Conservation (phyloP, 345 rosid genomes). For the Arabidopsis arenosa region DNA sequence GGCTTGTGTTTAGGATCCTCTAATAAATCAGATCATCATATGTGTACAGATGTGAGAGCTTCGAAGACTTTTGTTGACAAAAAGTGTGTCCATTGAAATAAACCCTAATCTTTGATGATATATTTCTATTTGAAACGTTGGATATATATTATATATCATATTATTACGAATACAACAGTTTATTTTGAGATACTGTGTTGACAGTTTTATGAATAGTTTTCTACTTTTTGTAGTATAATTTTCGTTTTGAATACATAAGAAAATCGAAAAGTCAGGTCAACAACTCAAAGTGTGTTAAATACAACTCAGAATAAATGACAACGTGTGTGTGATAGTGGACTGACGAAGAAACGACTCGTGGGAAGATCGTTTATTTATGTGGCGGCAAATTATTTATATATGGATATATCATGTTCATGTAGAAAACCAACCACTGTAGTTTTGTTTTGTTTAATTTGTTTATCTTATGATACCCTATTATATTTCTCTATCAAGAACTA, state of each 20-base stretch:
- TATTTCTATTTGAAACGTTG: not conserved
- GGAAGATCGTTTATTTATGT: not conserved
- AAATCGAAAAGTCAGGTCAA: not conserved
- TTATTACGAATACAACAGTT: not conserved
- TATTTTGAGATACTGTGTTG: not conserved
- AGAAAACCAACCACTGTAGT: not conserved
- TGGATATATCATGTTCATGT: not conserved
- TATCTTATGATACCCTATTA: not conserved
- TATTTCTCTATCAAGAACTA: not conserved
- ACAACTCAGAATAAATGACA: conserved; percentile 11
- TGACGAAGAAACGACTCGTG: conserved; percentile 25
- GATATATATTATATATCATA: not conserved
- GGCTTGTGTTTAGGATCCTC: too few species aligned
- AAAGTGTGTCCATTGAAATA: conserved; percentile 10
- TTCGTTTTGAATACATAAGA: not conserved
- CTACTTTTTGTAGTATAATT: not conserved
- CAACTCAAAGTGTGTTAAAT: not conserved
- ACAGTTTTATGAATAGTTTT: not conserved
- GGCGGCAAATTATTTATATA: not conserved
- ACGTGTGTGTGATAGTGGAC: conserved; percentile 6
- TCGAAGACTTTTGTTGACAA: conserved; percentile 8
- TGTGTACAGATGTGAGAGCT: not conserved
- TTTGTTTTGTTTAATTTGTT: not conserved
- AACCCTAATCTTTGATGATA: not conserved
- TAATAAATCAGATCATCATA: not conserved